Conservation (phyloP, 495 filamentous ascomycete genomes). For the Neurospora sp. region DNA sequence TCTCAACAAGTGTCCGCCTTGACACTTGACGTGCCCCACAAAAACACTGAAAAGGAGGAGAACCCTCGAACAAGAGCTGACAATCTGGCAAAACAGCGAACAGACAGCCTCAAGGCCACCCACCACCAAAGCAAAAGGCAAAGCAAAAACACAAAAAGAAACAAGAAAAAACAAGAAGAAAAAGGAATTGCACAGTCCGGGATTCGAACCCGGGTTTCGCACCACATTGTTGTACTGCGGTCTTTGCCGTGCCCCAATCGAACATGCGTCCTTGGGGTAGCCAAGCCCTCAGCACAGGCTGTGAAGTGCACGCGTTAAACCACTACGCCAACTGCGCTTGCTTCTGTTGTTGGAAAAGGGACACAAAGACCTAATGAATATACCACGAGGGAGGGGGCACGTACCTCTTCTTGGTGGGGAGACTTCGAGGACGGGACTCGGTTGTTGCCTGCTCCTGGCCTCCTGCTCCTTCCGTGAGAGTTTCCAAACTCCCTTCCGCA, state of each 20-base stretch:
- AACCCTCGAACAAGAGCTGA: not conserved
- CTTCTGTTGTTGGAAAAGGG: not conserved
- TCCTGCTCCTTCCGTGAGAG: not conserved
- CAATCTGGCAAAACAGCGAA: not conserved
- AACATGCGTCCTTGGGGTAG: not conserved
- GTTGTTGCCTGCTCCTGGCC: not conserved
- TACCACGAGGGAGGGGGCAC: not conserved
- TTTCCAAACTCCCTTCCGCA: not conserved
- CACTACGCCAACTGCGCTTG: not conserved
- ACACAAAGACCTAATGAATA: not conserved
- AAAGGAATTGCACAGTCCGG: not conserved
- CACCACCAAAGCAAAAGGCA: not conserved
- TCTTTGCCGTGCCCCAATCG: not conserved
- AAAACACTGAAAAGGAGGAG: fast-evolving
- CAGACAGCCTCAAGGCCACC: not conserved
- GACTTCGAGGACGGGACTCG: not conserved
- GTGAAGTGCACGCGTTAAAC: not conserved
- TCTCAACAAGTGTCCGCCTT: not conserved
- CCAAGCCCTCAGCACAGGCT: not conserved
- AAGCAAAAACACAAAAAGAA: not conserved
- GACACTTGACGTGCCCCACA: not conserved
- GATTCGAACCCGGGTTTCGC: not conserved
- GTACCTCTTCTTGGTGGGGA: not conserved
- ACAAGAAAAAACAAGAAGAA: not conserved
- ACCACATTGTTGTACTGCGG: not conserved